These are phyloP conservation scores for Penicillium angulare DNA, from an alignment of 495 filamentous ascomycete genomes.

Conservation along the genomic window DNA sequence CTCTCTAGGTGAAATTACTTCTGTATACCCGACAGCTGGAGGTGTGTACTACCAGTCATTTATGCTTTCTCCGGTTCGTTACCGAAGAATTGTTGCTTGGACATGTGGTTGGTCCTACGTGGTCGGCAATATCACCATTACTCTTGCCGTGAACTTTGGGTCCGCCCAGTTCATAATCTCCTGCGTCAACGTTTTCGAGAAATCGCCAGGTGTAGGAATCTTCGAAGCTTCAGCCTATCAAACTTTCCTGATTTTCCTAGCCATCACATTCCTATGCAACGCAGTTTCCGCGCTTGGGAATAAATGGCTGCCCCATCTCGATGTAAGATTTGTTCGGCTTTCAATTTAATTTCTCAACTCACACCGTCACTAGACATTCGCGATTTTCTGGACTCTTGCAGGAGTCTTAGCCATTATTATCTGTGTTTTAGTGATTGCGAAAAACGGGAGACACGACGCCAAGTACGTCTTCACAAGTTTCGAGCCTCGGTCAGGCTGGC, in stretches of 20 bases:
- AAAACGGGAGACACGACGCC: conserved; percentile 39
- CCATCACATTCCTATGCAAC: conserved; percentile 45
- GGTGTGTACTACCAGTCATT: conserved; percentile 70
- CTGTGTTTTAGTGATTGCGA: conserved; percentile 51
- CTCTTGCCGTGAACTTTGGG: conserved; percentile 35
- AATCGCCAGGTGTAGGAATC: conserved; percentile 34
- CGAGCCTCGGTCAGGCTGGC: conserved; percentile 53
- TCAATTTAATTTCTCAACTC: not conserved
- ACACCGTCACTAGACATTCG: conserved; percentile 43
- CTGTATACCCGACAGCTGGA: conserved; percentile 61
- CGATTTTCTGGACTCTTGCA: conserved; percentile 57
- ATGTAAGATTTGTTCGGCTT: conserved; percentile 35
- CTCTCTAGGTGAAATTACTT: conserved; percentile 65
- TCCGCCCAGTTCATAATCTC: conserved; percentile 23
- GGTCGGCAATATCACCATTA: conserved; percentile 57
- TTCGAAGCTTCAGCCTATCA: conserved; percentile 31
- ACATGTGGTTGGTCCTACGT: conserved; percentile 69
- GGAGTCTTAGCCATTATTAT: conserved; percentile 57
- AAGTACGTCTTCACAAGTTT: conserved; percentile 57
- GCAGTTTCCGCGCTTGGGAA: conserved; percentile 20
- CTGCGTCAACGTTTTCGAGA: conserved; percentile 30
- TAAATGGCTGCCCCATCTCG: conserved; percentile 34
- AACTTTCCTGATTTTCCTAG: conserved; percentile 56
- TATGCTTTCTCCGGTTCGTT: conserved; percentile 46
- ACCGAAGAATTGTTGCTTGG: conserved; percentile 58